Evolutionary conservation across 306 rosid genomes (phyloP), one percentile per base, ranked within the genome.

Genomic region (Ammopiptanthus mongolicus): DNA sequence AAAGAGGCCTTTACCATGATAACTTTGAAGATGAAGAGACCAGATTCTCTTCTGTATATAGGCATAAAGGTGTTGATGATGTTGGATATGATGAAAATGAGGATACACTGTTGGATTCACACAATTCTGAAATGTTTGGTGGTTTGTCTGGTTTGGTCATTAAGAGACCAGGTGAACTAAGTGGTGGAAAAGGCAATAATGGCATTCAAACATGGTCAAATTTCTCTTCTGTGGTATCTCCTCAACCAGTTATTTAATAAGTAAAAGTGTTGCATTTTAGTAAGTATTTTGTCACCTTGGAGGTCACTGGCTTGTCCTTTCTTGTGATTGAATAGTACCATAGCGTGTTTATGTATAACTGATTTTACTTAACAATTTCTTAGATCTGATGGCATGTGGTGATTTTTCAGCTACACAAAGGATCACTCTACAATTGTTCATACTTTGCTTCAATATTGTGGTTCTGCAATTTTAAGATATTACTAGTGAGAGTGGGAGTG

Each of bases 21-120:
- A 77, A 76, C 80, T 73, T 89, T 46, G 97, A 90, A 83, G 98
- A 92, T 70, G 97, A 95, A 86, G 98, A 95, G 86, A 87, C 97
- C 67, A 88, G 91, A 84, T 95, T 65, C 82, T 95, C 99, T 77
- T 88, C 99, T 46, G 99, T 95, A 19, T 74, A 73, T 75, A 87
- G 99, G 69, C 93, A 60, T n/a, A n/a, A n/a, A n/a, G n/a, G n/a
- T 70, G 90, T 78, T 76, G 97, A 92, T 71, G 95, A 94, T 71
- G 82, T 89, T 73, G 89, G 90, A 23, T 86, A 84, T 75, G 91
- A 85, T 65, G 98, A 88, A 67, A 63, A 80, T 65, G 97, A 87
- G 75, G 96, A 87, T 57, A 55, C 67, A 18, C 59, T 80, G 73
- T 73, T 79, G 81, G 95, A 95, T 86, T 75, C 97, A 31, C 80